phyloP scores from a whole-genome alignment of 139 green algal genomes.

The Axilococcus clingmanii region DNA sequence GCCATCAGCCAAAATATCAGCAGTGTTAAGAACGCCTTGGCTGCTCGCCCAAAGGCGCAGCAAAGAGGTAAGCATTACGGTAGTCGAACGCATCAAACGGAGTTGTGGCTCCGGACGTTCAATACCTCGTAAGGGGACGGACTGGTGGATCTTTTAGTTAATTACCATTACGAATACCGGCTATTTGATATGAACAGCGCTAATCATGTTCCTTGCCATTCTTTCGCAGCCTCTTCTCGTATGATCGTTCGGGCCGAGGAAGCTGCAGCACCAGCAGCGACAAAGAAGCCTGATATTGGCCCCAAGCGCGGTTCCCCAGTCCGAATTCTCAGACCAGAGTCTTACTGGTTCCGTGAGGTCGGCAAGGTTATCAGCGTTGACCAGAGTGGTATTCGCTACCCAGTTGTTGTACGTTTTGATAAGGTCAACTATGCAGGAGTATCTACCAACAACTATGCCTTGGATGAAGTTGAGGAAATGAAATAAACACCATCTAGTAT shows the following conservation, averaged over 20 bases:
- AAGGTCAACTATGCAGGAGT: constrained; percentile 97
- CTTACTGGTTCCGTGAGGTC: constrained; percentile 97
- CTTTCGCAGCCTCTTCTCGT: neutral
- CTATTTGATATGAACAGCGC: neutral
- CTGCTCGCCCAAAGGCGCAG: neutral
- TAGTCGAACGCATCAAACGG: too few relatives aligned
- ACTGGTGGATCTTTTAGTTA: too few relatives aligned
- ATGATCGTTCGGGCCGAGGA: constrained; percentile 20
- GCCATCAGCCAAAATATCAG: neutral
- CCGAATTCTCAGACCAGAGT: constrained; percentile 93
- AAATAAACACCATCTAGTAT: neutral
- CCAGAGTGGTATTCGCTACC: constrained; percentile 93
- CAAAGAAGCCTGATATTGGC: constrained; percentile 51
- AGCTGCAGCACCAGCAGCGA: neutral
- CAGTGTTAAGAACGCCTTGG: neutral
- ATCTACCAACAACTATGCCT: constrained; percentile 95
- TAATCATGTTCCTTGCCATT: neutral
- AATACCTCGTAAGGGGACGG: too few relatives aligned
- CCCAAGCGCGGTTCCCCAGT: constrained; percentile 75
- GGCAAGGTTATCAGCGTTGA: constrained; percentile 99
- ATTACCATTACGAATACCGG: too few relatives aligned
- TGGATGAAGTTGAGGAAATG: constrained; percentile 78
- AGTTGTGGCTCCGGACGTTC: too few relatives aligned
- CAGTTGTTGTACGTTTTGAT: constrained; percentile 95
- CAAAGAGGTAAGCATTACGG: neutral